Conservation (phyloP, 2,329 filamentous ascomycete species). For the Rutstroemia sp. region DNA sequence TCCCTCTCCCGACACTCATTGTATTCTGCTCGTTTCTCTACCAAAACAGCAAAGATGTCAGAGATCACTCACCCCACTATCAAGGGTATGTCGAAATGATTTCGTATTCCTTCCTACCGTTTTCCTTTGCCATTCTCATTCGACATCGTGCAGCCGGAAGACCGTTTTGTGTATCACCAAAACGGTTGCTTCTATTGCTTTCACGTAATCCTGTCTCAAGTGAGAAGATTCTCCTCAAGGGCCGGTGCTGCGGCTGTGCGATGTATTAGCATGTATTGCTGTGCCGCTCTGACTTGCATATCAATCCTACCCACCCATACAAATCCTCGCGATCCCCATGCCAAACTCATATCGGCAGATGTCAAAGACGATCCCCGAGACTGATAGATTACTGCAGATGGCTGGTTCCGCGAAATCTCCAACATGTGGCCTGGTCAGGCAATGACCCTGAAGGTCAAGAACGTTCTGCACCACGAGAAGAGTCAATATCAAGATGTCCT, state of each 20-base stretch:
- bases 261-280: not conserved
- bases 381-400: constrained; percentile 55
- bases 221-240: not conserved
- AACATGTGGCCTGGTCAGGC: constrained; percentile 99
- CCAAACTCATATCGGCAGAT: not conserved
- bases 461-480: constrained; percentile 98
- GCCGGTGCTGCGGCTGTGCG: not conserved
- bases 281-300: not conserved
- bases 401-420: constrained; percentile 99
- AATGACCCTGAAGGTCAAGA: constrained; percentile 97
- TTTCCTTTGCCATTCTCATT: not conserved
- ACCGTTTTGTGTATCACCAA: too few relatives aligned
- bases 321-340: too few relatives aligned
- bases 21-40: not conserved
- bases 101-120: not conserved
- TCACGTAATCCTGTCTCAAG: not conserved
- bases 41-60: constrained; percentile 33
- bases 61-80: constrained; percentile 52
- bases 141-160: not conserved
- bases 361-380: not conserved
- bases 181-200: too few relatives aligned
- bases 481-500: constrained; percentile 98
- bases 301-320: not conserved
- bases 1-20: not conserved
- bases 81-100: constrained; percentile 41